phyloP scores from a whole-genome alignment of 176 grass and related monocot species.

The Cymbopogon citratus region DNA sequence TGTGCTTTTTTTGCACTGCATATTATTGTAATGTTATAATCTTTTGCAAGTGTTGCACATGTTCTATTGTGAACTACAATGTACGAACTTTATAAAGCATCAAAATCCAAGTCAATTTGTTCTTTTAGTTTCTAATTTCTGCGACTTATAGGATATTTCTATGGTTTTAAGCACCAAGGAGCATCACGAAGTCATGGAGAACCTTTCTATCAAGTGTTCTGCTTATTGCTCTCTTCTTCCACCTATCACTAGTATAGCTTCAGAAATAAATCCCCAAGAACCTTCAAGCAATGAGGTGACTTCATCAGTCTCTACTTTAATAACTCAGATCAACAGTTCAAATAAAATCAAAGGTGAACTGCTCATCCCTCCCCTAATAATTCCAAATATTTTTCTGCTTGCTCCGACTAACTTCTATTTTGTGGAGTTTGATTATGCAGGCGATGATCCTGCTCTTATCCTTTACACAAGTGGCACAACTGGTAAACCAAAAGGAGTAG shows the following conservation, averaged over 20 bases:
- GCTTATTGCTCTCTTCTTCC: slow-evolving; percentile 75
- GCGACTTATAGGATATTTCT: slow-evolving; percentile 68
- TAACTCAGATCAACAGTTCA: slow-evolving; percentile 51
- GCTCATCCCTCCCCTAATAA: neutral
- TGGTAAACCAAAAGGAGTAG: slow-evolving; percentile 95
- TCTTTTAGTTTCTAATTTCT: slow-evolving; percentile 29
- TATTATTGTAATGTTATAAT: neutral
- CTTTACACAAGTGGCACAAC: slow-evolving; percentile 99
- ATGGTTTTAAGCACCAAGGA: slow-evolving; percentile 89
- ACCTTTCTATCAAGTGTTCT: slow-evolving; percentile 76
- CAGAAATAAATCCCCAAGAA: slow-evolving; percentile 38
- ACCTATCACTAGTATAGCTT: slow-evolving; percentile 42
- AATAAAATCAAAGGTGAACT: slow-evolving; percentile 38
- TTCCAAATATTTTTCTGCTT: slow-evolving; percentile 4
- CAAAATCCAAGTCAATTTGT: neutral
- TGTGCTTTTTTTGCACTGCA: neutral
- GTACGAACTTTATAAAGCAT: neutral
- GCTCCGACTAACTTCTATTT: slow-evolving; percentile 2
- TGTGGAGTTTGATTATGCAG: slow-evolving; percentile 39
- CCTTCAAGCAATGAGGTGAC: slow-evolving; percentile 33
- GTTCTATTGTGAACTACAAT: neutral
- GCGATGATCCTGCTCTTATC: slow-evolving; percentile 87
- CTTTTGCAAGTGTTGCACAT: neutral
- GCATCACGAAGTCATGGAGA: slow-evolving; percentile 67
- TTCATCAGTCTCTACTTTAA: slow-evolving; percentile 47